A percentile compares a stretch with the other conserved stretches of the same genome.
Conservation (phyloP, 148 eudicot genomes). For the Persicaria maculosa region DNA sequence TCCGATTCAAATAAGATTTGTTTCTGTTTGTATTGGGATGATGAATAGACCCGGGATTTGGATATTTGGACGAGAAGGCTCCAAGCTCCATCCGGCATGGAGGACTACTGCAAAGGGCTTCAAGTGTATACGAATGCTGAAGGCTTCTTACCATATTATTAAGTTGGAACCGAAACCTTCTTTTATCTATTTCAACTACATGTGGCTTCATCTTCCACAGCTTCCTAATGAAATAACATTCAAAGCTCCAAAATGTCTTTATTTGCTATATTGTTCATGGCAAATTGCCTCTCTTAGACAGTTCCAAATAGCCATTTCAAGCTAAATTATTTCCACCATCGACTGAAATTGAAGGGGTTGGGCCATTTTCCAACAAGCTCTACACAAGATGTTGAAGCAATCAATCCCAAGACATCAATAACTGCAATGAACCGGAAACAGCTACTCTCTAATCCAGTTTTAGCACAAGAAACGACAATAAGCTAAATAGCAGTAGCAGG, state of each 20-base stretch:
- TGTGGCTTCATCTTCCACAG: background rate
- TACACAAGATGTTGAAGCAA: background rate
- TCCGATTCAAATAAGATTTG: background rate
- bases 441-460: background rate
- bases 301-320: background rate
- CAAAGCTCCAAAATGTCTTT: background rate
- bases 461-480: background rate
- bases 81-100: background rate
- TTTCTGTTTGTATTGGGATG: constrained; percentile 1
- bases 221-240: background rate
- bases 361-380: background rate
- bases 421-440: background rate
- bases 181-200: background rate
- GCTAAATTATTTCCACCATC: background rate
- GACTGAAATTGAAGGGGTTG: background rate
- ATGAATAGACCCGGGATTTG: background rate
- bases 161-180: background rate
- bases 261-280: background rate
- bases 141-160: background rate
- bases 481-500: background rate
- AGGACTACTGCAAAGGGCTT: background rate
- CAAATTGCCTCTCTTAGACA: background rate
- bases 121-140: background rate
- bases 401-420: background rate
- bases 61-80: background rate